Evolutionary conservation across 2,329 filamentous ascomycete genomes (phyloP), one percentile per base, ranked within the genome.

Genomic region (Madurella fahalii): DNA sequence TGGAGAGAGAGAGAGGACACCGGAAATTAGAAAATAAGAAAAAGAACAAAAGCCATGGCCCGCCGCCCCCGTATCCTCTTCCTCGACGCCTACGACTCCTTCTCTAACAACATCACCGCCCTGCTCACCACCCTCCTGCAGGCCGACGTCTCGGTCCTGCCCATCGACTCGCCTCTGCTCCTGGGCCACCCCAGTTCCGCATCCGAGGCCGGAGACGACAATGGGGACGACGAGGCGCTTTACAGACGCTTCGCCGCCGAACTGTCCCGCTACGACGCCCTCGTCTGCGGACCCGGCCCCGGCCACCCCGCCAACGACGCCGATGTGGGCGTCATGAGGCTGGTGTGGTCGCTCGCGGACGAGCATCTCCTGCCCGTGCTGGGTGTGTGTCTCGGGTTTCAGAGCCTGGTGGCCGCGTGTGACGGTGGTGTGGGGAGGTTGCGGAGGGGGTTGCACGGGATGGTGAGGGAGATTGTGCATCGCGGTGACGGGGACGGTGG

Each of bases 11-110:
- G 39, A 18, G n/a, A 20, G 43, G 41, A 9, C 16, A 13, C 5
- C 13, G 11, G 17, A 32, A 30, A 18, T 5, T n/a, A n/a, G n/a
- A 25, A 25, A 40, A 48, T 5, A 34, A 50, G 15, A n/a, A 30
- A 45, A 17, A 13, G 40, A 39, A 25, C 4, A 47, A 8, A 47
- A 18, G 20, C 12, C 15, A 51, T 47, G 43, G 51, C 50, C 39
- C 47, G 31, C 45, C 59, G 56, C 9, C 52, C 59, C 15, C 59
- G 56, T 57, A 87, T 97, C 58, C 82, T 97, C 59, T 96, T 95
- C 72, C 79, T 99, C 62, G 94, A 97, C 70, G 92, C 93, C 58
- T 95, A 95, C 72, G 94, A 99, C 74, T 96, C 92, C 41, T 99
- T 96, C 72, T 90, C 91, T 52, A 92, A 95, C 73, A 97, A 96